phyloP scores from a whole-genome alignment of 306 rosid species.

The Adenanthera pavonina region DNA sequence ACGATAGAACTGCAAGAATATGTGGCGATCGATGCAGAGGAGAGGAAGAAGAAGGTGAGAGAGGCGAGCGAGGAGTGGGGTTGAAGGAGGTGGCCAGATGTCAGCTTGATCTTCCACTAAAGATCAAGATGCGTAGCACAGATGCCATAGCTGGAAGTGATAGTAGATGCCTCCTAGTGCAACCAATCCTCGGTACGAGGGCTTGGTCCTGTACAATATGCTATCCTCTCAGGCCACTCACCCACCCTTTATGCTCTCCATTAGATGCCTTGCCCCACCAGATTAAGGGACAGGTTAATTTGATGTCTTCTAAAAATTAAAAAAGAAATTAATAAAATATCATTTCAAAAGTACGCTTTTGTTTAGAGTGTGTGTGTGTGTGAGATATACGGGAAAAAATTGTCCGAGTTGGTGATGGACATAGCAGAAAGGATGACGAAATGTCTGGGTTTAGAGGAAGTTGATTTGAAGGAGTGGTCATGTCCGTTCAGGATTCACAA shows the following conservation, averaged over 20 bases:
- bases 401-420: constrained; percentile 26
- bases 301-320: too few relatives aligned
- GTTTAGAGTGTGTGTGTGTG: too few relatives aligned
- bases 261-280: neutral
- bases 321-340: too few relatives aligned
- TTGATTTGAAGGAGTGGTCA: constrained; percentile 51
- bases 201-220: neutral
- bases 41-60: neutral
- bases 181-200: neutral
- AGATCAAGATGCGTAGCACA: neutral
- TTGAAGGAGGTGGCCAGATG: neutral
- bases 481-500: constrained; percentile 66
- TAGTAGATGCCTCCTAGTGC: neutral
- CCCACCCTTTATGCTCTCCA: neutral
- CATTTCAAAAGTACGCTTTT: too few relatives aligned
- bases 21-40: neutral
- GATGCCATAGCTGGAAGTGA: neutral
- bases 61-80: neutral
- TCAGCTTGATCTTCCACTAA: neutral
- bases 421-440: constrained; percentile 53
- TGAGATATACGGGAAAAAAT: too few relatives aligned
- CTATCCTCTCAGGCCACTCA: neutral
- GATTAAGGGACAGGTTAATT: too few relatives aligned
- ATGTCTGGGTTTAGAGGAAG: constrained; percentile 48
- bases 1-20: too few relatives aligned